Evolutionary conservation across 2,329 filamentous ascomycete species (phyloP).

Genomic region (Orbilia quercus): DNA sequence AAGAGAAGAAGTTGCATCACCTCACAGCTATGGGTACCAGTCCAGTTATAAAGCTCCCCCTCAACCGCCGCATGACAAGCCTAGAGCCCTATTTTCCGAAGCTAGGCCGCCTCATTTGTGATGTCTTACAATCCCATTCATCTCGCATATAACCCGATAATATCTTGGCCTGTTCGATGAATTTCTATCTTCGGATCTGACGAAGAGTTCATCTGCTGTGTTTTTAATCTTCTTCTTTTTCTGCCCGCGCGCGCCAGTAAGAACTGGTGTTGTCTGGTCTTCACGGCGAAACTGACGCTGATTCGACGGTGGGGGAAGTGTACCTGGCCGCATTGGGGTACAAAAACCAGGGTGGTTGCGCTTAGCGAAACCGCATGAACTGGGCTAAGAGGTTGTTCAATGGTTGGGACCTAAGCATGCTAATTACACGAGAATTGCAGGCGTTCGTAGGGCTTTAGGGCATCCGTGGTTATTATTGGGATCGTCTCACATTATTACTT

Average conservation of each 20-base stretch:
- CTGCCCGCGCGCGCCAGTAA: conserved; percentile 19
- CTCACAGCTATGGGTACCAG: background rate
- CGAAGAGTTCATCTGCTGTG: background rate
- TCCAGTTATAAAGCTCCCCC: conserved; percentile 13
- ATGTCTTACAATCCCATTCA: background rate
- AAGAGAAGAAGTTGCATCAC: background rate
- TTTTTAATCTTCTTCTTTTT: background rate
- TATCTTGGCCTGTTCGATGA: no score
- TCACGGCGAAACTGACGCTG: conserved; percentile 10
- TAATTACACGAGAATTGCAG: conserved; percentile 5
- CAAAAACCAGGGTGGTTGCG: conserved; percentile 29
- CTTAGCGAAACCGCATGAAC: conserved; percentile 45
- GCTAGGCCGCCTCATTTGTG: conserved; percentile 7
- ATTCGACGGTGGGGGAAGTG: conserved; percentile 20
- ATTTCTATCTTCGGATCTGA: conserved; percentile 41
- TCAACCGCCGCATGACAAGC: background rate
- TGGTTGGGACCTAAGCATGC: background rate
- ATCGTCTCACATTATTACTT: background rate
- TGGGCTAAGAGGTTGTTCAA: conserved; percentile 15
- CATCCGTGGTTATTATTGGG: background rate
- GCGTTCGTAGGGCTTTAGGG: background rate
- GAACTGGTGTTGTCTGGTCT: conserved; percentile 30
- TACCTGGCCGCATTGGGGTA: conserved; percentile 20
- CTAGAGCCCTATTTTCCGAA: background rate
- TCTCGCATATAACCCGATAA: conserved; percentile 2